phyloP scores from a whole-genome alignment of 2,329 filamentous ascomycete genomes.

The Xylariaceae sp. region DNA sequence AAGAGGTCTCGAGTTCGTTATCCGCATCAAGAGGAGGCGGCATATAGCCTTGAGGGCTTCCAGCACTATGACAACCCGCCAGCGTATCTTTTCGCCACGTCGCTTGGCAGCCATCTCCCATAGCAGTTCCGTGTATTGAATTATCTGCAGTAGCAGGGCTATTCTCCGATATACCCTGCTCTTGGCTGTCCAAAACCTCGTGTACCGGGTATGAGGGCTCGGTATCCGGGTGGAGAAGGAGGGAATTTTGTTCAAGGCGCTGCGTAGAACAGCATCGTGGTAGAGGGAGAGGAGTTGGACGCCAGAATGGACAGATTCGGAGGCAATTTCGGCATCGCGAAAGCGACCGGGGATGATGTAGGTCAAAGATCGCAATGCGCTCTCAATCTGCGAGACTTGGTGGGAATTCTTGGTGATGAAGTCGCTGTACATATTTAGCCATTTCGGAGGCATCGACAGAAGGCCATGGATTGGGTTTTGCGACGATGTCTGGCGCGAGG shows the following conservation, averaged over 20 bases:
- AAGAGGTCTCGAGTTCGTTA: slow-evolving; percentile 83
- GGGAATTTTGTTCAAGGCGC: slow-evolving; percentile 65
- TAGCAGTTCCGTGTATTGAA: slow-evolving; percentile 93
- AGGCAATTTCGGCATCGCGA: slow-evolving; percentile 91
- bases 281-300: slow-evolving; percentile 91
- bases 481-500: slow-evolving; percentile 31
- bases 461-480: slow-evolving; percentile 48
- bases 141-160: slow-evolving; percentile 82
- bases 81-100: slow-evolving; percentile 78
- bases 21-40: slow-evolving; percentile 76
- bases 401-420: slow-evolving; percentile 96
- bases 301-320: slow-evolving; percentile 86
- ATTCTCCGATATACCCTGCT: slow-evolving; percentile 78
- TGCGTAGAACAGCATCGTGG: slow-evolving; percentile 84
- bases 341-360: slow-evolving; percentile 95
- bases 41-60: slow-evolving; percentile 89
- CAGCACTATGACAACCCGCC: slow-evolving; percentile 84
- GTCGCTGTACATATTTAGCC: slow-evolving; percentile 77
- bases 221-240: slow-evolving; percentile 59
- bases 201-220: slow-evolving; percentile 69
- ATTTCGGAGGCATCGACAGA: slow-evolving; percentile 66
- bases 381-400: slow-evolving; percentile 94
- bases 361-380: slow-evolving; percentile 86
- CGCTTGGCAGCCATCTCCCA: slow-evolving; percentile 97
- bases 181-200: slow-evolving; percentile 68